Evolutionary conservation across 805 yeast genomes (phyloP), one percentile per base, ranked within the genome.

Genomic region (Starmerella kuoi): DNA sequence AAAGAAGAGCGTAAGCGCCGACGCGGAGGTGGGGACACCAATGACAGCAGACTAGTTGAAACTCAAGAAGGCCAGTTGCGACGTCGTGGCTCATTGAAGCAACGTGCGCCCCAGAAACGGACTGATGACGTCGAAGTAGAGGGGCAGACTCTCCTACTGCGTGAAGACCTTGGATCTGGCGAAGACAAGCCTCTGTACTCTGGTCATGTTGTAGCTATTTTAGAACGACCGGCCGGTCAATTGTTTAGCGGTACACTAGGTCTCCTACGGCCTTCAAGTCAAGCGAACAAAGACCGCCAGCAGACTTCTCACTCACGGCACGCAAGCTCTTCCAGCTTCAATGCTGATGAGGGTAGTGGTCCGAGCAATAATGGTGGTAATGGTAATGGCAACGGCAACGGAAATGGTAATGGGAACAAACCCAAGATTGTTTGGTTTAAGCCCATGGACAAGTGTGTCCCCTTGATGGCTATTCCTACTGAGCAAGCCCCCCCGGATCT

Each of bases 391-490:
- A n/a, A 17, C 18, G 24, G 9, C 28, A 20, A 15, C 25, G 15
- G 15, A 37, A 31, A 14, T 25, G 21, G 14, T 31, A 35, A 14
- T 38, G 65, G 40, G 73, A 35, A 35, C 22, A 23, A n/a, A 33
- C 98, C 98, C 26, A 91, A 91, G 59, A 91, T 91, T 67, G 96
- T 91, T 26, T 91, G 98, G 98, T 91, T 91, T 62, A 91, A 91
- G 60, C 98, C 98, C 30, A 87, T 95, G 1, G 98, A 91, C 60
- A 91, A 91, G 64, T 84, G 94, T 49, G 98, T 91, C 18, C 98
- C 98, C 4, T 69, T 91, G 50, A 87, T 91, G 66, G 98, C 98
- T 14, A 91, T 91, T 50, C 98, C 98, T 31, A 91, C 96, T 1
- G 98, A 91, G 56, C 95, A 91, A 61, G 98, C 95, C 0, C 98